These are phyloP conservation scores for Amanita muscaria DNA, from an alignment of 768 basidiomycete species.

Conservation along the genomic window DNA sequence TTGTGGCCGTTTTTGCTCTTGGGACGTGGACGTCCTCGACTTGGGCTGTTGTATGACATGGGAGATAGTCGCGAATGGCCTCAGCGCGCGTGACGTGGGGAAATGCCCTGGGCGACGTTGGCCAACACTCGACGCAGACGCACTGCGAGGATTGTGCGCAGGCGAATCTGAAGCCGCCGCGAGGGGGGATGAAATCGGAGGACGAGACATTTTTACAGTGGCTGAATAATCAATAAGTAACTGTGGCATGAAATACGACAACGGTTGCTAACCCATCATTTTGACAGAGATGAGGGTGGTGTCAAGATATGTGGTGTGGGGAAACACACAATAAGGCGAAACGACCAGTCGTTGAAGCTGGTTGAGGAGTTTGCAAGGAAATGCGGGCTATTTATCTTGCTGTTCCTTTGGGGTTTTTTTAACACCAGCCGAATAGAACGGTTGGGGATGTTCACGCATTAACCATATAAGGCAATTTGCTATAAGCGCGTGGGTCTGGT, in stretches of 20 bases:
- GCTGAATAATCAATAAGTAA: no score
- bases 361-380: no score
- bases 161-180: conserved; percentile 28
- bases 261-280: conserved; percentile 8
- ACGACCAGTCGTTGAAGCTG: no score
- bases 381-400: no score
- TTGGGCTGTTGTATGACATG: conserved; percentile 28
- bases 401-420: no score
- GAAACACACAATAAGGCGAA: no score
- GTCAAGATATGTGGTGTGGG: no score
- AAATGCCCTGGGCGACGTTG: conserved; percentile 44
- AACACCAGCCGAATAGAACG: no score
- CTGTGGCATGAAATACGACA: neutral
- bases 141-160: conserved; percentile 19
- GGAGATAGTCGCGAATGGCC: conserved; percentile 67
- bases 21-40: conserved; percentile 17
- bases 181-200: conserved; percentile 55
- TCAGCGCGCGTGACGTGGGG: conserved; percentile 63
- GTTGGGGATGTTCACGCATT: no score
- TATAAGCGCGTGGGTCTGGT: no score
- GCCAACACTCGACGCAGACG: conserved; percentile 22
- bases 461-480: no score
- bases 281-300: neutral
- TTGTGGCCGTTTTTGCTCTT: conserved; percentile 34
- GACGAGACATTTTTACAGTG: conserved; percentile 39